Evolutionary conservation across 163 green algal species (phyloP).

Genomic region (Picocystis sp.): DNA sequence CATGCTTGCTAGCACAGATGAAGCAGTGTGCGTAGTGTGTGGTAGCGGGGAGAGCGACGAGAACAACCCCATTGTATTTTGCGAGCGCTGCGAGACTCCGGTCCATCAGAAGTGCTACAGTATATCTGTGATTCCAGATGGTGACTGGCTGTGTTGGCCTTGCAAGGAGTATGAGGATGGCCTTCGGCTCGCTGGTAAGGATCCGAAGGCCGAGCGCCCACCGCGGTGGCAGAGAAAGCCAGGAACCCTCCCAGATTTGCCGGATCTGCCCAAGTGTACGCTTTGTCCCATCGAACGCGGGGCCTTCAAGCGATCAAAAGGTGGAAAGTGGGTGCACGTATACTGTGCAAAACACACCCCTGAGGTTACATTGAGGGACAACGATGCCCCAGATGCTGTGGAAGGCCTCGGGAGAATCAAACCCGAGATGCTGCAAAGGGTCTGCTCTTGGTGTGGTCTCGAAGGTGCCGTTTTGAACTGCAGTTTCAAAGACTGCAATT

Average conservation of each 20-base stretch:
- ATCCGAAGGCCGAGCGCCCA: neutral
- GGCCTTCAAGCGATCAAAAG: slow-evolving; percentile 55
- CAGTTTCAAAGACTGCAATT: neutral
- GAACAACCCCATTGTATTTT: slow-evolving; percentile 85
- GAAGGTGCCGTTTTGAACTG: slow-evolving; percentile 4
- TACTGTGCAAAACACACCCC: slow-evolving; percentile 18
- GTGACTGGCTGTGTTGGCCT: slow-evolving; percentile 46
- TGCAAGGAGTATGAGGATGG: slow-evolving; percentile 19
- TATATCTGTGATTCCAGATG: slow-evolving; percentile 42
- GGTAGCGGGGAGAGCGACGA: slow-evolving; percentile 44
- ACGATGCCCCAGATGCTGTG: neutral
- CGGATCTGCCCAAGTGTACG: slow-evolving; percentile 26
- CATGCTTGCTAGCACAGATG: slow-evolving; percentile 15
- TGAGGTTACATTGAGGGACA: slow-evolving; percentile 1
- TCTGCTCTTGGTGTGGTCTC: slow-evolving; percentile 8
- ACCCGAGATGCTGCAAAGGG: neutral
- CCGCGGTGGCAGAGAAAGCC: neutral
- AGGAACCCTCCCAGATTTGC: slow-evolving; percentile 2
- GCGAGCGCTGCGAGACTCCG: slow-evolving; percentile 78
- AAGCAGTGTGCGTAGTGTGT: slow-evolving; percentile 71
- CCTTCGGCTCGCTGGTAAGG: neutral
- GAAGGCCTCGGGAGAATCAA: neutral
- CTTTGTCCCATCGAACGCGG: slow-evolving; percentile 65
- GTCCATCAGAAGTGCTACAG: slow-evolving; percentile 87
- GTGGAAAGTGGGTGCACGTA: slow-evolving; percentile 40